Conservation (phyloP, 139 green algal genomes). For the Pleodorina starrii region DNA sequence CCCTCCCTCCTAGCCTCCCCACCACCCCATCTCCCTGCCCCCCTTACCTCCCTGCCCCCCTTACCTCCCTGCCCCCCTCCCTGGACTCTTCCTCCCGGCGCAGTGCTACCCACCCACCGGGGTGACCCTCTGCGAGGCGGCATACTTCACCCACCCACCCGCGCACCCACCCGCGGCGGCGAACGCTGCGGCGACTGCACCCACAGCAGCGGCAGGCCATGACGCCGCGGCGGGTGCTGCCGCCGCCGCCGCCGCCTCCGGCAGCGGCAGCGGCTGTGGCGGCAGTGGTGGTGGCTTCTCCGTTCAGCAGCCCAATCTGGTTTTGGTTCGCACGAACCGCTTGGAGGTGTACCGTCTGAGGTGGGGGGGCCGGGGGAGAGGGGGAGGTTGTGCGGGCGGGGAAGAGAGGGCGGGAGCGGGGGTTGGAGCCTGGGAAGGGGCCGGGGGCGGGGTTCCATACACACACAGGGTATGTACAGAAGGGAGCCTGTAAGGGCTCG, state of each 20-base stretch:
- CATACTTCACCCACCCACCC: constrained; percentile 76
- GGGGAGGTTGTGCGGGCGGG: not conserved
- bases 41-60: not conserved
- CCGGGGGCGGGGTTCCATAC: too few species aligned
- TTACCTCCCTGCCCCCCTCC: too few species aligned
- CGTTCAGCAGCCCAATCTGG: constrained; percentile 73
- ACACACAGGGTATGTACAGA: too few species aligned
- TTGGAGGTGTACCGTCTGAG: constrained; percentile 82
- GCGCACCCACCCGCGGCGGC: not conserved
- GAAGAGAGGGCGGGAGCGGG: too few species aligned
- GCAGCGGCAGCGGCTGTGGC: not conserved
- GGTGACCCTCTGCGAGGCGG: constrained; percentile 71
- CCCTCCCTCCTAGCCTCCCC: not conserved
- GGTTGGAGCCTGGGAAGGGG: not conserved
- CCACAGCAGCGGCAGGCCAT: too few species aligned
- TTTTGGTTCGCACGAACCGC: constrained; percentile 76
- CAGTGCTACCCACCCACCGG: constrained; percentile 82
- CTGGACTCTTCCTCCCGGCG: too few species aligned
- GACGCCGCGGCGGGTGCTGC: not conserved
- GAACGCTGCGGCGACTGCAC: not conserved
- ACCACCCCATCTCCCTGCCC: not conserved
- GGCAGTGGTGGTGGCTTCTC: not conserved
- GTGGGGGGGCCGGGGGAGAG: not conserved
- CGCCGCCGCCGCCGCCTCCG: not conserved
- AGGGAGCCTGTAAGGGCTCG: not conserved